Base-by-base conservation (phyloP, 1,139 yeast genomes). In the Candida sojae region DNA sequence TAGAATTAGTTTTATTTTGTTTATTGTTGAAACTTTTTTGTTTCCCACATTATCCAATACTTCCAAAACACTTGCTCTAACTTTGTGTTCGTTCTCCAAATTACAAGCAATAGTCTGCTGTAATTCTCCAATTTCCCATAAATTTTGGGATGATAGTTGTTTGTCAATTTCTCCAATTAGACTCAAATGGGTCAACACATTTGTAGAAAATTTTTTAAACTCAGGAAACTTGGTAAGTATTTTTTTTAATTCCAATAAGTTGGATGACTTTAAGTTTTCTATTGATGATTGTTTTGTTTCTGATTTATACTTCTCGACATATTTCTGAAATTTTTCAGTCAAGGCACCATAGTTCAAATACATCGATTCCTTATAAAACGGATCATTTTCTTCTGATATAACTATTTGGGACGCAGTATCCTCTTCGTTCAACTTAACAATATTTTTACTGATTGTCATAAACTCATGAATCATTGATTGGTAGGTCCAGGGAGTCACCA, bases 381-480 rank as follows among this genome's bases (percentile, higher is more conserved):
- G 68, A 63, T 93, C 99, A 53, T 84, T 87, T 17, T 61, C 56
- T 31, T 70, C 71, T 8, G 68, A 62, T n/a, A 71, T 52, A 9
- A 68, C 55, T 29, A 70, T 56, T 48, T 67, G 70, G 46, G 69
- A 73, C 4, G 57, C 54, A 7, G 61, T 52, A 3, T 48, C 58
- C 5, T 41, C 38, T 23, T n/a, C 35, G 10, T 48, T 70, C 46
- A 92, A 66, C 53, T 83, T 85, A 2, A 90, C 96, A 5, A 93
- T 79, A 58, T 93, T 93, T 61, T 90, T 86, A 21, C 75, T 71
- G 50, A 93, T 88, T 1, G 93, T 96, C 37, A 93, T 73, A 33
- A 90, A 77, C 62, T 95, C 98, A 64, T 93, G 96, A 13, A 93
- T 89, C 99, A 95, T 93, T 1, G 97, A 89, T 62, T 93, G 98